These are phyloP conservation scores for Cardamine occulta DNA, from an alignment of 345 rosid species.

Conservation along the genomic window DNA sequence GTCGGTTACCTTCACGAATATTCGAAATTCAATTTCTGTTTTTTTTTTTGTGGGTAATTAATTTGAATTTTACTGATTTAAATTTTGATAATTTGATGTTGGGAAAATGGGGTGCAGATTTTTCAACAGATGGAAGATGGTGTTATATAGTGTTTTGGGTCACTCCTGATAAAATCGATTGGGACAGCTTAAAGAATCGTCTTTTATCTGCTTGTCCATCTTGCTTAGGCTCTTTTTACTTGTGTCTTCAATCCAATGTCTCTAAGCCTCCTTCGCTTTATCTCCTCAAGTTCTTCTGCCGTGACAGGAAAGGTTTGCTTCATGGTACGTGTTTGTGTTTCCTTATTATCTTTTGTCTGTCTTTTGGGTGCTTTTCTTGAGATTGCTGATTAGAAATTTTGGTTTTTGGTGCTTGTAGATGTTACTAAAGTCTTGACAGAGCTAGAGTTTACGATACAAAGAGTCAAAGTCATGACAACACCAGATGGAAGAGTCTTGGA, in stretches of 20 bases:
- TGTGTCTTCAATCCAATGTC: slow-evolving; percentile 43
- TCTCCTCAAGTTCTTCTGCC: slow-evolving; percentile 62
- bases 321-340: slow-evolving; percentile 49
- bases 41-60: background rate
- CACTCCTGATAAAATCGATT: slow-evolving; percentile 52
- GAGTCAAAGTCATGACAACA: slow-evolving; percentile 75
- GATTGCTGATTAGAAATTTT: background rate
- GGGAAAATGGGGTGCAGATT: slow-evolving; percentile 47
- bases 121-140: slow-evolving; percentile 84
- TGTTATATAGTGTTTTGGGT: slow-evolving; percentile 80
- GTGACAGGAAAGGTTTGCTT: slow-evolving; percentile 65
- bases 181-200: slow-evolving; percentile 68
- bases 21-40: background rate
- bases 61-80: background rate
- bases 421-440: slow-evolving; percentile 61
- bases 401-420: slow-evolving; percentile 47
- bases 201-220: slow-evolving; percentile 66
- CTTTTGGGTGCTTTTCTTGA: background rate
- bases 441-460: slow-evolving; percentile 69
- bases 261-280: slow-evolving; percentile 55
- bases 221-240: slow-evolving; percentile 48
- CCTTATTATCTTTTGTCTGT: background rate
- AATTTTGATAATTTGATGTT: background rate
- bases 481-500: slow-evolving; percentile 76
- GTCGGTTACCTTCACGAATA: slow-evolving; percentile 37